Evolutionary conservation across 805 yeast genomes (phyloP), one percentile per base, ranked within the genome.

Genomic region (Myxozyma neglecta): DNA sequence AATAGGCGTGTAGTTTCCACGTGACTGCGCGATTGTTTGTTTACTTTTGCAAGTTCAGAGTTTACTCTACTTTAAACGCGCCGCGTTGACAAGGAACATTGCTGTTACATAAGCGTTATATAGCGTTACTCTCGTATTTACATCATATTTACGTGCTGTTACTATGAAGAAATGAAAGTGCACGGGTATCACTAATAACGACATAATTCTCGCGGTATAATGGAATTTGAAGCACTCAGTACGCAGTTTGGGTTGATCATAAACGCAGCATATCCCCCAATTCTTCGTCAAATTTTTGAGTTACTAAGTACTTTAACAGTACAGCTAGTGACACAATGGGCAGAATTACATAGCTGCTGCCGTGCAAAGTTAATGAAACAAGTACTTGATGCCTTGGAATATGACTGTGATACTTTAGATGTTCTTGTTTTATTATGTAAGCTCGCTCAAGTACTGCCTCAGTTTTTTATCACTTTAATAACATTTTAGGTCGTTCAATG

Each of bases 381-480:
- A 47, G 29, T 43, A 14, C n/a, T 44, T 16, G 9, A 29, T 14
- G 40, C 50, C 6, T 13, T 53, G 18, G 50, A 53, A 18, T 42
- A 43, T 14, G 49, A 53, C 20, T n/a, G 39, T 6, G 57, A 53
- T 29, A 43, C 50, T 9, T 35, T 53, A 14, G 57, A 43, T 3
- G 57, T 53, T 24, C 37, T 53, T 14, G 16, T 37, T 8, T 18
- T 32, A 29, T 35, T 44, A 11, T 53, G 57, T 53, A 53, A n/a
- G 35, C 29, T 36, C 6, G 32, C 43, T 4, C 6, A n/a, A 14
- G n/a, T 39, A 13, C n/a, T 5, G 29, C 29, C 29, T 24, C 29
- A 24, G 5, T 24, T 5, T 24, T 24, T 24, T 3, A 24, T 24
- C 29, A 24, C 5, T 3, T 5, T 24, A 5, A 24, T 24, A 24